A percentile compares a stretch with the other conserved stretches of the same genome.
Evolutionary conservation across 495 filamentous ascomycete genomes (phyloP).

Genomic region (Rusavskia elegans): DNA sequence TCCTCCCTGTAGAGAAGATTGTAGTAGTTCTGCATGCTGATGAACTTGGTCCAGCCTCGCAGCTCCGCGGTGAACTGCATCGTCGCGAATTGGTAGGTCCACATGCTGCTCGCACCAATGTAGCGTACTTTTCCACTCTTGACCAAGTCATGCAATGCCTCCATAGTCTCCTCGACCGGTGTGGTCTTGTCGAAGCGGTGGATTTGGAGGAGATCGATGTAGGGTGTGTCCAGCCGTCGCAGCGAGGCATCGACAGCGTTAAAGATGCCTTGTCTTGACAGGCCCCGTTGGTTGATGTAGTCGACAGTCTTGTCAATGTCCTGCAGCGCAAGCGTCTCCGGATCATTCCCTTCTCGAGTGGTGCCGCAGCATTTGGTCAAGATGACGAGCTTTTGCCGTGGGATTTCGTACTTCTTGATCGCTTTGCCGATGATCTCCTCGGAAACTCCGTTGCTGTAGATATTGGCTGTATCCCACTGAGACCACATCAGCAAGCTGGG

Average conservation of each 20-base stretch:
- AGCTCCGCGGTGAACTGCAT: slow-evolving; percentile 43
- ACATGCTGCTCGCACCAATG: slow-evolving; percentile 51
- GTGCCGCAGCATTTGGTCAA: slow-evolving; percentile 28
- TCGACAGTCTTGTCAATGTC: slow-evolving; percentile 22
- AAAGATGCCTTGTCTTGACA: slow-evolving; percentile 52
- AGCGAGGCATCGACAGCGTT: slow-evolving; percentile 52
- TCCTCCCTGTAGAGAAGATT: slow-evolving; percentile 61
- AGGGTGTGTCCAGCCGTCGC: slow-evolving; percentile 41
- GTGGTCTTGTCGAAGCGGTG: slow-evolving; percentile 42
- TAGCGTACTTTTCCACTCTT: slow-evolving; percentile 48
- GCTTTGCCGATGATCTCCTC: slow-evolving; percentile 31
- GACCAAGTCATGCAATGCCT: slow-evolving; percentile 50
- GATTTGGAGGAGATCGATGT: slow-evolving; percentile 61
- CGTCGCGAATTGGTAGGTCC: slow-evolving; percentile 44
- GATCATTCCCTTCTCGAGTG: slow-evolving; percentile 19
- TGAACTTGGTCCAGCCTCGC: slow-evolving; percentile 54
- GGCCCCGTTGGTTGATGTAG: slow-evolving; percentile 28
- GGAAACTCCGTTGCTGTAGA: slow-evolving; percentile 26
- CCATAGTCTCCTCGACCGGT: slow-evolving; percentile 53
- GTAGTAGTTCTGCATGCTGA: slow-evolving; percentile 61
- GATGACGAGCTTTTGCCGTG: slow-evolving; percentile 28
- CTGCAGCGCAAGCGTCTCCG: slow-evolving; percentile 14
- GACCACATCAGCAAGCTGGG: background rate
- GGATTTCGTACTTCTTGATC: slow-evolving; percentile 27
- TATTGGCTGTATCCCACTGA: slow-evolving; percentile 22